Percentiles rank a stretch among this genome's conserved stretches.
Conservation (phyloP, 1,139 yeast genomes). For the Suhomyces panamericanus region DNA sequence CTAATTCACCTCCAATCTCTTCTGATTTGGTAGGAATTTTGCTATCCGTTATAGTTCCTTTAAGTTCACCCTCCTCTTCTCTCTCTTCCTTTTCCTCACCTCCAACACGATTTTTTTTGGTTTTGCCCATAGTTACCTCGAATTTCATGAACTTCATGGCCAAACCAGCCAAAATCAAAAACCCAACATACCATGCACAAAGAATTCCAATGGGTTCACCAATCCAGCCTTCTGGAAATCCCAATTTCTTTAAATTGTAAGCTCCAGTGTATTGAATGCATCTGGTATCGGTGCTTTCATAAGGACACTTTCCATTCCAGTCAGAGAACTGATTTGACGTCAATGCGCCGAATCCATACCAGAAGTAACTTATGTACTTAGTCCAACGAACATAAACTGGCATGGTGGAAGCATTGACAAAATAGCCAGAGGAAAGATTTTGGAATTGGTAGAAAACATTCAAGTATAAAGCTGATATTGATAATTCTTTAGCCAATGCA, state of each 20-base stretch:
- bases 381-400: slow-evolving; percentile 89
- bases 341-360: slow-evolving; percentile 76
- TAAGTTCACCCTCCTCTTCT: slow-evolving; percentile 7
- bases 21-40: too few relatives aligned
- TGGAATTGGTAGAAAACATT: slow-evolving; percentile 70
- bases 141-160: slow-evolving; percentile 48
- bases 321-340: slow-evolving; percentile 64
- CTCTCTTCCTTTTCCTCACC: slow-evolving; percentile 26
- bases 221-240: slow-evolving; percentile 65
- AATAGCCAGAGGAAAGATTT: slow-evolving; percentile 79
- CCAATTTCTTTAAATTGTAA: slow-evolving; percentile 55
- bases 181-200: slow-evolving; percentile 60
- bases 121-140: slow-evolving; percentile 55
- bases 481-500: slow-evolving; percentile 61
- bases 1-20: too few relatives aligned
- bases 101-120: slow-evolving; percentile 34
- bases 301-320: slow-evolving; percentile 59
- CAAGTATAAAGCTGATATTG: slow-evolving; percentile 62
- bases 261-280: slow-evolving; percentile 53
- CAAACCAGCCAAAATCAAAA: slow-evolving; percentile 49
- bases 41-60: not conserved
- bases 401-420: slow-evolving; percentile 69
- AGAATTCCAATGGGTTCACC: slow-evolving; percentile 64
- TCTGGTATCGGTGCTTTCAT: slow-evolving; percentile 24
- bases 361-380: slow-evolving; percentile 70